Base-by-base conservation (phyloP, 768 basidiomycete genomes). In the Russula earlei region DNA sequence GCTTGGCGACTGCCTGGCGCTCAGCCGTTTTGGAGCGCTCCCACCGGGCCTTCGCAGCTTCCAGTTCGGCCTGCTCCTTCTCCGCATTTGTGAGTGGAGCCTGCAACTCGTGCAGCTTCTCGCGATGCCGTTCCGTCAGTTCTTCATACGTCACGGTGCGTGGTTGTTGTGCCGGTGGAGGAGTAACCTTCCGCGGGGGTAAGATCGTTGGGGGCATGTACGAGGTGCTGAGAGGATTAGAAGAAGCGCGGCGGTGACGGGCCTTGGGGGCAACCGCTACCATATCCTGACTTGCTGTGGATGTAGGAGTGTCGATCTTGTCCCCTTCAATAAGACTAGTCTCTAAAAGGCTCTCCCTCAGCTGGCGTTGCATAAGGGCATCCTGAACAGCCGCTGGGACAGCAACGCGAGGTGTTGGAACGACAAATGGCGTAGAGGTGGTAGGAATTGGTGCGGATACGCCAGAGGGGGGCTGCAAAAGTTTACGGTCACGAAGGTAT, bases 131-230 rank as follows among this genome's bases (percentile, higher is more conserved):
- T 62, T 91, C 88, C 45, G 81, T 83, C 31, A 95, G 75, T 67
- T 95, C 91, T 68, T 94, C 92, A 66, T 87, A 90, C 2, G 91
- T 91, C 55, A 82, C 79, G 25, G 84, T 79, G 15, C 86, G 82
- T 38, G 73, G 69, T 24, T 75, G 71, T 3, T 80, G 74, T 22
- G 72, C 72, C 61, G 80, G 79, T 11, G 83, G 81, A 36, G 69
- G 60, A 17, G 68, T 67, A 14, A 68, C 66, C 53, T 68, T 71
- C n/a, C 70, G 67, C 15, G 80, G 79, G 34, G 79, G 78, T 41
- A 79, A 64, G 40, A 75, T 68, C 19, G 71, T 74, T 22, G 71
- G 69, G 0, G 78, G 64, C 63, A 73, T 33, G 73, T 78, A 63
- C 19, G 59, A 49, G 10, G 42, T n/a, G 0, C n/a, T 19, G 27